Conservation (phyloP, 257 asterid genomes). For the Gentiana straminea region DNA sequence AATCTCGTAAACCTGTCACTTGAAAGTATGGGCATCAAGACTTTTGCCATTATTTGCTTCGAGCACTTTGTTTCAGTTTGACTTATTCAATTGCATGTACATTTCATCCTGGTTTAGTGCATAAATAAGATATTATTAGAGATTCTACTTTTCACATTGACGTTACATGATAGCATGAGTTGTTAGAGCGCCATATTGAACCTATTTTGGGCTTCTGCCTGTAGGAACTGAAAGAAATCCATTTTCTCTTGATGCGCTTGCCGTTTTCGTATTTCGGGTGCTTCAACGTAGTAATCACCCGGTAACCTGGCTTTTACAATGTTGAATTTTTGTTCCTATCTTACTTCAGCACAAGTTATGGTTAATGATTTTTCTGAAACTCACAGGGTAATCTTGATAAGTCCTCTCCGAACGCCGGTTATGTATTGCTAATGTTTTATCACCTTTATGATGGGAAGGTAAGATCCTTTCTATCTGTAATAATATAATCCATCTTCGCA, state of each 20-base stretch:
- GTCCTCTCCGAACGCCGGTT: constrained; percentile 81
- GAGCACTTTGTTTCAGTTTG: too few species aligned
- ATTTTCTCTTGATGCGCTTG: constrained; percentile 81
- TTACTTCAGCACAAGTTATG: constrained; percentile 10
- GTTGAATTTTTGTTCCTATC: background rate
- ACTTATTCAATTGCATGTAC: too few species aligned
- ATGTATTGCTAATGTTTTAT: constrained; percentile 81
- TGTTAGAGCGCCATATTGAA: too few species aligned
- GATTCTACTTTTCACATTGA: too few species aligned
- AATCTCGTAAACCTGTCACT: too few species aligned
- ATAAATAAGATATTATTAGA: too few species aligned
- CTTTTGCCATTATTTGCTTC: too few species aligned
- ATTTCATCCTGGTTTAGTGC: too few species aligned
- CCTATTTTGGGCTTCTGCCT: constrained; percentile 4
- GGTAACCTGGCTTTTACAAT: constrained; percentile 23
- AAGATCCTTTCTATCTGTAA: constrained; percentile 5
- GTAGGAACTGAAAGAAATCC: constrained; percentile 91
- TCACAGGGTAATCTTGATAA: constrained; percentile 91
- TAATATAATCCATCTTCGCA: background rate
- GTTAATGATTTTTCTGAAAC: constrained; percentile 14
- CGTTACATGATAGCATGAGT: too few species aligned
- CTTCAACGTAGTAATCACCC: constrained; percentile 88
- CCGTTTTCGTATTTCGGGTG: constrained; percentile 79
- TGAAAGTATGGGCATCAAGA: too few species aligned
- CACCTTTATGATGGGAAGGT: constrained; percentile 96